These are phyloP conservation scores for Fusarium chaquense DNA, from an alignment of 2,329 filamentous ascomycete genomes.

Conservation along the genomic window DNA sequence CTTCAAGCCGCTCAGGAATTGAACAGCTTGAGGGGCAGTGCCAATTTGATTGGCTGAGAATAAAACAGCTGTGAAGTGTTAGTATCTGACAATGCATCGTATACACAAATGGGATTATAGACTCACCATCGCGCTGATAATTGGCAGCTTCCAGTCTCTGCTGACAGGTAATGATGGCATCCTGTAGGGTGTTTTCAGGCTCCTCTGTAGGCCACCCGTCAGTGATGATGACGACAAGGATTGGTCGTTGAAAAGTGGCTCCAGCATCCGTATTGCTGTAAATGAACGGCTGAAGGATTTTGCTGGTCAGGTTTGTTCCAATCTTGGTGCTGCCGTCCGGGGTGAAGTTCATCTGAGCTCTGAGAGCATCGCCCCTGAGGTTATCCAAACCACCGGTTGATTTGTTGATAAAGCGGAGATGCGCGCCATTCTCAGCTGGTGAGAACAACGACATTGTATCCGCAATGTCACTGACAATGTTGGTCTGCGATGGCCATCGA, in stretches of 20 bases:
- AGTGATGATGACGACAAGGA: background rate
- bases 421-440: background rate
- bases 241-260: background rate
- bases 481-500: background rate
- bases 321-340: background rate
- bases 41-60: conserved; percentile 2
- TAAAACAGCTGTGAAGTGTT: background rate
- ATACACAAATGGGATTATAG: background rate
- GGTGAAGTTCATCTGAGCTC: background rate
- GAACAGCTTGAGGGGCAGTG: background rate
- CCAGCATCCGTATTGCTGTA: background rate
- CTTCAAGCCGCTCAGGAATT: background rate
- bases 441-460: background rate
- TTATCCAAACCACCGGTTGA: background rate
- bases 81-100: accelerated
- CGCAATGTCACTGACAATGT: background rate
- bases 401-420: background rate
- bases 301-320: background rate
- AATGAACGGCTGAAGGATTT: background rate
- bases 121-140: background rate
- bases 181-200: background rate
- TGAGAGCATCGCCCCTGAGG: background rate
- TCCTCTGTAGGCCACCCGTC: background rate
- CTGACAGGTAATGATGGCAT: background rate
- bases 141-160: background rate